Conservation (phyloP, 2,329 filamentous ascomycete genomes). For the Biscogniauxia marginata region DNA sequence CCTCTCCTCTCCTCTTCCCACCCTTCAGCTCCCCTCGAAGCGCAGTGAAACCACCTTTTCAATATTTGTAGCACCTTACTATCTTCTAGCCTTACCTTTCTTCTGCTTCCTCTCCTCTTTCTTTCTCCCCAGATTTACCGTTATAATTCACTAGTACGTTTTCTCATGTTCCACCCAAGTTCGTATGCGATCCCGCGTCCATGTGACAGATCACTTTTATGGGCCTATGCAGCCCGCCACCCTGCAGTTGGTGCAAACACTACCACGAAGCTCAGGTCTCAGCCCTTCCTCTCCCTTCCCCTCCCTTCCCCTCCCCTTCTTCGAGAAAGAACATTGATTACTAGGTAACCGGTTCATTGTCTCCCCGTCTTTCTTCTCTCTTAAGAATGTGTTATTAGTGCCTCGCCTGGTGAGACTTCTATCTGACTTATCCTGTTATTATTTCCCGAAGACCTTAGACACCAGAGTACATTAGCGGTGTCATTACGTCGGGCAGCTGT, state of each 20-base stretch:
- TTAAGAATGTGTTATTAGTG: too few relatives aligned
- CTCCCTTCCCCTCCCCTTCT: background rate
- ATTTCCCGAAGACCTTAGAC: too few relatives aligned
- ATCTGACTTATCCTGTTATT: too few relatives aligned
- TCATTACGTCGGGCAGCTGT: background rate
- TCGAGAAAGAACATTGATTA: background rate
- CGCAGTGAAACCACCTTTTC: background rate
- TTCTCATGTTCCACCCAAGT: background rate
- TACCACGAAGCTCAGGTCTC: background rate
- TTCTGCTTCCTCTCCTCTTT: background rate
- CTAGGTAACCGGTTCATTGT: too few relatives aligned
- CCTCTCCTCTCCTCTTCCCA: background rate
- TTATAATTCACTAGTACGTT: background rate
- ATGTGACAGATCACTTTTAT: background rate
- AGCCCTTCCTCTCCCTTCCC: conserved; percentile 4
- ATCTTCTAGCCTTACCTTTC: background rate
- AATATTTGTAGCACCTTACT: background rate
- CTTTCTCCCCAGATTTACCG: too few relatives aligned
- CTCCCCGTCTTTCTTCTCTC: too few relatives aligned
- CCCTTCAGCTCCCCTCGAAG: too few relatives aligned
- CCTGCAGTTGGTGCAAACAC: background rate
- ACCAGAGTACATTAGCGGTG: background rate
- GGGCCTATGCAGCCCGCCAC: background rate
- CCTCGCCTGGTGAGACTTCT: too few relatives aligned
- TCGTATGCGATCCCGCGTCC: background rate